Evolutionary conservation across 1,139 yeast species (phyloP).

Genomic region (Yamadazyma diddensiae): DNA sequence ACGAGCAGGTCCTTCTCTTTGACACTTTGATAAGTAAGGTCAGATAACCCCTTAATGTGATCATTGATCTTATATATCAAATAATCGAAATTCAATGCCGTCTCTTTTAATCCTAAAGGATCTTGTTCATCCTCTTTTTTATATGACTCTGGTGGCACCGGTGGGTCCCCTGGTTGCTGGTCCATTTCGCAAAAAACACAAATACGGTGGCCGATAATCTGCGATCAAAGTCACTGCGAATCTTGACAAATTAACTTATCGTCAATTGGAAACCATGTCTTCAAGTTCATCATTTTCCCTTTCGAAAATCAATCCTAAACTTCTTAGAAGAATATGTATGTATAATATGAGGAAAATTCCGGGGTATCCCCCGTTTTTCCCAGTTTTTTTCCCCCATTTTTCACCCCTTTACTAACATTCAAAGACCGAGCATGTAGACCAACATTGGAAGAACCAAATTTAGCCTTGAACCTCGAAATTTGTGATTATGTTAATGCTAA

Average conservation of each 20-base stretch:
- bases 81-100: slow-evolving; percentile 63
- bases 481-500: slow-evolving; percentile 92
- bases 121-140: slow-evolving; percentile 26
- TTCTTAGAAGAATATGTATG: slow-evolving; percentile 64
- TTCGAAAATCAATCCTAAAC: slow-evolving; percentile 53
- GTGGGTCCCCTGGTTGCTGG: too few species aligned
- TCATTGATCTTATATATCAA: slow-evolving; percentile 59
- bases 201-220: too few species aligned
- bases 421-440: slow-evolving; percentile 86
- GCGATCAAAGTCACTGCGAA: too few species aligned
- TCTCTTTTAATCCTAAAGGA: slow-evolving; percentile 58
- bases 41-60: slow-evolving; percentile 40
- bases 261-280: slow-evolving; percentile 9
- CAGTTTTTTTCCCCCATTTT: not conserved
- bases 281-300: slow-evolving; percentile 37
- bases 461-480: slow-evolving; percentile 84
- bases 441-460: slow-evolving; percentile 79
- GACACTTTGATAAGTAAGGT: slow-evolving; percentile 32
- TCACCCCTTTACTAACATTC: slow-evolving; percentile 20
- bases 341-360: slow-evolving; percentile 12
- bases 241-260: slow-evolving; percentile 1
- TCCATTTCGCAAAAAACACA: too few species aligned
- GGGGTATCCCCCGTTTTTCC: not conserved
- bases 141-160: not conserved
- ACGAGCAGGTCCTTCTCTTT: slow-evolving; percentile 24